A percentile compares a stretch with the other conserved stretches of the same genome.
Conservation (phyloP, 306 rosid species). For the Cercis canadensis region DNA sequence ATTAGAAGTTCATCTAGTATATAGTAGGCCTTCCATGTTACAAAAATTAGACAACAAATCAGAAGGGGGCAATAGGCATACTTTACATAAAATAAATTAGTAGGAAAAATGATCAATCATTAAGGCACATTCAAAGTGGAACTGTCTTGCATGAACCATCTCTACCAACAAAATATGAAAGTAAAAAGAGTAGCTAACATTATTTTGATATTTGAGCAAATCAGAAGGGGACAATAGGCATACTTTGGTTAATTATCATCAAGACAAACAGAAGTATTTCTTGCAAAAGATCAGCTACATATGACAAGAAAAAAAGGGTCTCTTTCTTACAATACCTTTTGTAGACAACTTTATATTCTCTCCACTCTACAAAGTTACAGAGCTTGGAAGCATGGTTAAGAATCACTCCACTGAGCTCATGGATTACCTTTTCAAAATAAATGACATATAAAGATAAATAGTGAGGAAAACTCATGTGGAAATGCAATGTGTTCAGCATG, state of each 20-base stretch:
- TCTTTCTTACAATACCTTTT: slow-evolving; percentile 61
- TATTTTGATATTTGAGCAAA: not conserved
- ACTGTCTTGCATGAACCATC: slow-evolving; percentile 12
- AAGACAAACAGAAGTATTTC: slow-evolving; percentile 9
- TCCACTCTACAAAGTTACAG: slow-evolving; percentile 94
- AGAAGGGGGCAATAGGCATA: slow-evolving; percentile 10
- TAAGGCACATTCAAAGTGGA: slow-evolving; percentile 15
- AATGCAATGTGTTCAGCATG: slow-evolving; percentile 17
- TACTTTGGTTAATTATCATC: slow-evolving; percentile 2
- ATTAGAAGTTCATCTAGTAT: slow-evolving; percentile 87
- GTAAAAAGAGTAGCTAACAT: not conserved
- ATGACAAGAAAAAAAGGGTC: not conserved
- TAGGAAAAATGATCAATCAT: not conserved
- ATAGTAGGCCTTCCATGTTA: slow-evolving; percentile 77
- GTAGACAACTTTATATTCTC: slow-evolving; percentile 90
- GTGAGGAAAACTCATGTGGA: slow-evolving; percentile 2
- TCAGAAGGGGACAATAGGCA: too few species aligned
- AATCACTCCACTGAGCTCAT: slow-evolving; percentile 88
- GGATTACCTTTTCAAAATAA: slow-evolving; percentile 52
- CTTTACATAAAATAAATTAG: not conserved
- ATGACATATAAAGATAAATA: slow-evolving; percentile 22
- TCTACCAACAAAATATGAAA: slow-evolving; percentile 4
- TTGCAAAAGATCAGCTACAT: slow-evolving; percentile 10
- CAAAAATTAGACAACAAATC: slow-evolving; percentile 18
- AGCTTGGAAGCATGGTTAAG: slow-evolving; percentile 88